These are phyloP conservation scores for Chlamydomonas urium DNA, from an alignment of 139 green algal species.

Conservation along the genomic window DNA sequence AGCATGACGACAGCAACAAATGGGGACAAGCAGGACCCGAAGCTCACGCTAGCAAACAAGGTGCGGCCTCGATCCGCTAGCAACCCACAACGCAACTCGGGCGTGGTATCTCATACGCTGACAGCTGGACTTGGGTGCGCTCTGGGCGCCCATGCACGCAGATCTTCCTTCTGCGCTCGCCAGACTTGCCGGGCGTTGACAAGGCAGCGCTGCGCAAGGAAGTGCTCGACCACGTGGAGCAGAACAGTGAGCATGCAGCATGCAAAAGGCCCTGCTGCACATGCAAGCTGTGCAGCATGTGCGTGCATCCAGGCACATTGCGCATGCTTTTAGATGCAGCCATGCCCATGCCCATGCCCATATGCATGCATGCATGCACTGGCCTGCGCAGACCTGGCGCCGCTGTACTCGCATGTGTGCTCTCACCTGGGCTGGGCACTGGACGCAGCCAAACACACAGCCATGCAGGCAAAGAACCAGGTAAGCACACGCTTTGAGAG, in stretches of 20 bases:
- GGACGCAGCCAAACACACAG: constrained; percentile 45
- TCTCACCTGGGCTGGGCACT: constrained; percentile 54
- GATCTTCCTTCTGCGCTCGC: constrained; percentile 21
- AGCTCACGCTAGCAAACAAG: too few relatives aligned
- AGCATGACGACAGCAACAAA: too few relatives aligned
- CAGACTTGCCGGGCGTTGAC: constrained; percentile 18
- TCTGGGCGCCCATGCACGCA: too few relatives aligned
- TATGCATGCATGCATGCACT: too few relatives aligned
- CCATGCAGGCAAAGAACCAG: constrained; percentile 59
- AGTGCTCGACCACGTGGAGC: constrained; percentile 18
- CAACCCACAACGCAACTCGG: too few relatives aligned
- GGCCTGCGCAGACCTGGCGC: constrained; percentile 67
- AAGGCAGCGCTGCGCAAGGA: constrained; percentile 30
- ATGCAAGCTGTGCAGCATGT: not conserved
- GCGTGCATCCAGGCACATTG: constrained; percentile 20
- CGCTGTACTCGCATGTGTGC: constrained; percentile 74
- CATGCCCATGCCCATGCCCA: too few relatives aligned
- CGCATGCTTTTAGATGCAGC: too few relatives aligned
- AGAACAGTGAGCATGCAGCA: constrained; percentile 48
- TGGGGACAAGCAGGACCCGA: too few relatives aligned
- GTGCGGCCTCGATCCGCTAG: too few relatives aligned
- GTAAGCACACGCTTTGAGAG: constrained; percentile 46
- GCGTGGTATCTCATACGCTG: too few relatives aligned
- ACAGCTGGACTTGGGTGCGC: too few relatives aligned
- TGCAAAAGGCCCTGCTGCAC: constrained; percentile 20